Base-by-base conservation (phyloP, 2,329 filamentous ascomycete genomes). In the Fusarium miscanthi region DNA sequence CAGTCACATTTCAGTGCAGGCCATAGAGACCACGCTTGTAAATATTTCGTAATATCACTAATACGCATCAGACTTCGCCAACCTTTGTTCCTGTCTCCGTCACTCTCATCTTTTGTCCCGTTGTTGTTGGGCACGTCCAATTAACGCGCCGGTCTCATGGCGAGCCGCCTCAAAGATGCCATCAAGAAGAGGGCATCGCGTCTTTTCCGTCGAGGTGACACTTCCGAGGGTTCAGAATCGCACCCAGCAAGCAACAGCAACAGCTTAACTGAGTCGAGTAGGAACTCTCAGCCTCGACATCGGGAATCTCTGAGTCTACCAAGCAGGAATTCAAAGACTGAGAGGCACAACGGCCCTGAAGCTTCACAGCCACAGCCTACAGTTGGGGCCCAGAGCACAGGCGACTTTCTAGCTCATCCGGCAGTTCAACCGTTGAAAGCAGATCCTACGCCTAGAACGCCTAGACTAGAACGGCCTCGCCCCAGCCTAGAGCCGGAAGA, bases 151-250 rank as follows among this genome's bases (percentile, higher is more conserved):
- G 30, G 23, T 56, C 59, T 30, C 31, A 68, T 73, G 72, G 68
- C 74, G 51, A 37, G 51, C 49, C 63, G 71, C 33, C 42, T 75
- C 42, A 76, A 67, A 46, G 48, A 67, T 64, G 54, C 59, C 51
- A 59, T 76, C 71, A 72, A 65, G 49, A 76, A 66, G 62, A 49
- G 71, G 58, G 59, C 59, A 62, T 73, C 65, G 23, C 73, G 73
- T 23, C 62, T 76, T 25, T 66, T 72, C 14, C 56, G 63, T 40
- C 38, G 57, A 52, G 54, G 38, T 23, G 38, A 48, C 46, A 33
- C 40, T 23, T 40, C 57, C 27, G 70, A 63, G 6, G 37, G 41
- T 31, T 38, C 54, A 48, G 35, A 40, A 13, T 27, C 66, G 9
- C 40, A 51, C 19, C 17, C 58, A 5, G 19, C 54, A 42, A 35